Base-by-base conservation (phyloP, 495 filamentous ascomycete species). In the Penicillium chermesinum region DNA sequence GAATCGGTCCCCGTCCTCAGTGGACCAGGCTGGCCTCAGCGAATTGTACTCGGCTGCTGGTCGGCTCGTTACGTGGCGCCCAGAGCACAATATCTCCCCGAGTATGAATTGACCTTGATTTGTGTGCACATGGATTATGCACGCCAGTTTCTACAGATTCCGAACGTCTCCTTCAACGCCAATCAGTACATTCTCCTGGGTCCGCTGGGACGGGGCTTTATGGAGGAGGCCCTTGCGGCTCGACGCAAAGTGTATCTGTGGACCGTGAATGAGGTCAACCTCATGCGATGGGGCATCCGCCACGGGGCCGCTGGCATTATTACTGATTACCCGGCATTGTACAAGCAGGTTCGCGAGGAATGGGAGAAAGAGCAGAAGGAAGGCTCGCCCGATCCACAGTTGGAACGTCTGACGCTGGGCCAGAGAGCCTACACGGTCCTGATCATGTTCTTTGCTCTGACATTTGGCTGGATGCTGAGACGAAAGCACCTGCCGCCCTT, bases 21-120 rank as follows among this genome's bases (percentile, higher is more conserved):
- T 39, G 65, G 19, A 48, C 65, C 32, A 53, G 72, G 54, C 74
- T 96, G 91, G 91, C 68, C 71, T 13, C 64, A 82, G 38, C 79
- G 91, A 21, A 69, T 96, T 19, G 64, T 90, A 2, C 73, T 94
- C 1, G 91, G 91, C 13, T 83, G 78, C 53, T 96, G 91, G 91
- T 81, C 80, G 19, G 83, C 78, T 14, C 75, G 76, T 57, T 91
- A 81, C 65, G 58, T 91, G 14, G 75, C 80, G 7, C 65, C 81
- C 1, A 75, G 78, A 54, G 52, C 65, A 36, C 51, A 74, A 22
- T 76, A 86, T 64, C 74, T 95, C 2, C 87, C 88, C 4, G 65
- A 55, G 15, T 91, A 82, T 60, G 76, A 76, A 3, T 70, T 90
- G 37, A 76, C 79, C 2, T 76, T 91, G 54, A 89, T 95, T 55